These are phyloP conservation scores for Paramecium sonneborni DNA, from an alignment of 73 alveolate species.

Conservation along the genomic window DNA sequence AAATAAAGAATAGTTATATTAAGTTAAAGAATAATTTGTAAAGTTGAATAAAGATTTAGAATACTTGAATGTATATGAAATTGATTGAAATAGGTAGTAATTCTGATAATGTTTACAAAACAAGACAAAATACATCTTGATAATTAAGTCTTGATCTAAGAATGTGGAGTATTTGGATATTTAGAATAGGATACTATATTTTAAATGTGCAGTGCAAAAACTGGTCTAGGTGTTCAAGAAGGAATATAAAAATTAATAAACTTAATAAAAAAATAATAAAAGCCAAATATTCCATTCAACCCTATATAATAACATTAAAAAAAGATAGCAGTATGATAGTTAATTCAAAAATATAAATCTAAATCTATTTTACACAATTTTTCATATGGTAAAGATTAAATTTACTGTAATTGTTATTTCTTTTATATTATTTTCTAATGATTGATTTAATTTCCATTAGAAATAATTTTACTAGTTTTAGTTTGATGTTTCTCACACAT, in stretches of 20 bases:
- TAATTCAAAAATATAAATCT: constrained; percentile 1
- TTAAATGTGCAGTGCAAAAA: constrained; percentile 73
- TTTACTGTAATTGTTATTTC: neutral
- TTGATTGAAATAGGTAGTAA: constrained; percentile 35
- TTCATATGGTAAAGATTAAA: neutral
- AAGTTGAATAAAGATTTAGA: constrained; percentile 50
- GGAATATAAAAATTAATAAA: constrained; percentile 67
- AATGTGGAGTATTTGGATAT: constrained; percentile 41
- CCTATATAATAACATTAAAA: neutral
- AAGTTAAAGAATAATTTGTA: constrained; percentile 84
- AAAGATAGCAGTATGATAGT: neutral
- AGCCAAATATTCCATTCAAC: neutral
- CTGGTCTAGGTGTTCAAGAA: constrained; percentile 76
- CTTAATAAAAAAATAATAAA: constrained; percentile 11
- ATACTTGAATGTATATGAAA: constrained; percentile 21
- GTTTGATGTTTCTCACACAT: constrained; percentile 15
- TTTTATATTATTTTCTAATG: neutral
- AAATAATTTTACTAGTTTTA: neutral
- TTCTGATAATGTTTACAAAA: constrained; percentile 48
- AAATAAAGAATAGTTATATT: constrained; percentile 83
- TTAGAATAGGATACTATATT: constrained; percentile 53
- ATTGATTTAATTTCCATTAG: neutral
- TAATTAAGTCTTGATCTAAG: constrained; percentile 39
- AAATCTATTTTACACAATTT: constrained; percentile 28
- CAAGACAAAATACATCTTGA: constrained; percentile 47